Percentiles rank a stretch among this genome's conserved stretches.
Evolutionary conservation across 2,329 filamentous ascomycete species (phyloP).

Genomic region (Exutisphaerella laricina): DNA sequence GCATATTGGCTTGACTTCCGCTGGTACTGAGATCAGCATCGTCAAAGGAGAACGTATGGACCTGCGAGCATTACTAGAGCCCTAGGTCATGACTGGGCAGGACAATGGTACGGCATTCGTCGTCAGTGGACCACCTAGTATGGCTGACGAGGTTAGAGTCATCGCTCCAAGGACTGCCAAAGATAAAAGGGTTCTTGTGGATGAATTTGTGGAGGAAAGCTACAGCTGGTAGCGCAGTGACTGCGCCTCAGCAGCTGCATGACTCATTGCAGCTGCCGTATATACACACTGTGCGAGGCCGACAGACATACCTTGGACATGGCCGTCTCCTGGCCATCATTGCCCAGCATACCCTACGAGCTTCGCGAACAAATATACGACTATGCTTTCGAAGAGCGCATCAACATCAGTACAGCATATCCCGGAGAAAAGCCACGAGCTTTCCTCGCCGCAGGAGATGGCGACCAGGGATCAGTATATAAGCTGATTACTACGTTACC

Average conservation of each 20-base stretch:
- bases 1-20: conserved; percentile 27
- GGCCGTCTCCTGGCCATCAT: neutral
- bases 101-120: conserved; percentile 18
- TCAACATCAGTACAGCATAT: neutral
- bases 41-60: neutral
- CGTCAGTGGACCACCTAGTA: conserved; percentile 38
- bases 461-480: neutral
- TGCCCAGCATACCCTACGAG: neutral
- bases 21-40: neutral
- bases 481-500: neutral
- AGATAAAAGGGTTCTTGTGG: neutral
- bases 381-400: neutral
- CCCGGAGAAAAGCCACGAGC: neutral
- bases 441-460: neutral
- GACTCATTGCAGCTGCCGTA: too few species aligned
- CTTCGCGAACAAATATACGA: neutral
- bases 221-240: neutral
- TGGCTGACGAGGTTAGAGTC: conserved; percentile 36
- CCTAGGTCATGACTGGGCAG: neutral
- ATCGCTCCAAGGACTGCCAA: neutral
- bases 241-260: too few species aligned
- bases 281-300: too few species aligned
- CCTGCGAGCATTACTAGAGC: neutral
- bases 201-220: neutral
- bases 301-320: too few species aligned